Conservation (phyloP, 1,284 basidiomycete genomes). For the Leccinum fuscescens region DNA sequence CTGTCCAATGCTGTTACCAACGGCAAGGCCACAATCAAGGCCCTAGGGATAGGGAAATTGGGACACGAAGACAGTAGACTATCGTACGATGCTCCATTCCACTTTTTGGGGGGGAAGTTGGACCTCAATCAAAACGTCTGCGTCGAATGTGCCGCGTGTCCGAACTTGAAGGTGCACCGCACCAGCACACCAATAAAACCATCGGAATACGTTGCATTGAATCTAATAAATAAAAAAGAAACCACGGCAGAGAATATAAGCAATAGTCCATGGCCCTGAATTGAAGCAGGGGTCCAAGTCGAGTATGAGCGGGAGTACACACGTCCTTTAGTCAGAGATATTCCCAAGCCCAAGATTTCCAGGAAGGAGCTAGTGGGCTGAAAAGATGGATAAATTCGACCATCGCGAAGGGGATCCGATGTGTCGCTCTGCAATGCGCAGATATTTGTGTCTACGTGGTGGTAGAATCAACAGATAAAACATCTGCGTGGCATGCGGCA, state of each 20-base stretch:
- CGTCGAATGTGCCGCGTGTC: background rate
- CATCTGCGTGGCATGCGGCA: background rate
- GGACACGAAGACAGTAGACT: background rate
- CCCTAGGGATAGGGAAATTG: background rate
- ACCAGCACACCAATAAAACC: background rate
- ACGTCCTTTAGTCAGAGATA: background rate
- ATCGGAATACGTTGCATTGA: background rate
- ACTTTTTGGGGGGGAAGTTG: background rate
- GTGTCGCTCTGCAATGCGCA: background rate
- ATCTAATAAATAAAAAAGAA: background rate
- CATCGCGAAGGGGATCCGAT: background rate
- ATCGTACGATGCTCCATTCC: background rate
- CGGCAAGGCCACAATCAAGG: constrained; percentile 21
- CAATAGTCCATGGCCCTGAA: constrained; percentile 1
- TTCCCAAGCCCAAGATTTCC: background rate
- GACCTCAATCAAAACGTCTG: background rate
- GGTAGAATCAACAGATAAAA: constrained; percentile 12
- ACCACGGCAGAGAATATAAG: background rate
- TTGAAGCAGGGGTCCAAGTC: background rate
- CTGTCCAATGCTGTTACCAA: constrained; percentile 9
- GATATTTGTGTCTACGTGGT: constrained; percentile 8
- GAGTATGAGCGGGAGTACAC: background rate
- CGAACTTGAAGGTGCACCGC: background rate
- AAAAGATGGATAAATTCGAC: background rate
- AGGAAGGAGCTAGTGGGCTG: background rate